Evolutionary conservation across 192 early-diverging fungal genomes (phyloP).

Genomic region (Backusella tarrabulga): DNA sequence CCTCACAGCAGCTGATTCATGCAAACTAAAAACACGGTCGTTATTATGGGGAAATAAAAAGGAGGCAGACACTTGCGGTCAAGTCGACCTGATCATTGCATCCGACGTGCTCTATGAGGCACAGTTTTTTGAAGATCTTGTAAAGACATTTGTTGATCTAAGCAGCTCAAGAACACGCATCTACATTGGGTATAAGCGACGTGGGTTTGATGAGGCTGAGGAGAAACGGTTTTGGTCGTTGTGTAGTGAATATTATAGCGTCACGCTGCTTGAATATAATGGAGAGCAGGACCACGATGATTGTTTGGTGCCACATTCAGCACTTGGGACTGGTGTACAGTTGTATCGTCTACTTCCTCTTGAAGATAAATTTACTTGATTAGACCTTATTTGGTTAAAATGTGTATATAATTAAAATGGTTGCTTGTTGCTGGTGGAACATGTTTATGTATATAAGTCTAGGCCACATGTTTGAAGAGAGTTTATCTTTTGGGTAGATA

Average conservation of each 20-base stretch:
- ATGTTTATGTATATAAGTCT: too few species aligned
- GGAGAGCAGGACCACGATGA: constrained; percentile 5
- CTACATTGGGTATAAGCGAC: constrained; percentile 47
- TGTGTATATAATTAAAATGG: background rate
- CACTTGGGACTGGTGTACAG: constrained; percentile 16
- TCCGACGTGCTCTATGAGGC: constrained; percentile 53
- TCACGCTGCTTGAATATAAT: constrained; percentile 7
- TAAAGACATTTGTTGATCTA: constrained; percentile 38
- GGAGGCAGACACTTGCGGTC: background rate
- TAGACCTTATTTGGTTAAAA: background rate
- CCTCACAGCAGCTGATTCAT: background rate
- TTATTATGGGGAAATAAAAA: constrained; percentile 24
- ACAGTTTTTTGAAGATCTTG: constrained; percentile 26
- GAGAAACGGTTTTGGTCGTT: constrained; percentile 37
- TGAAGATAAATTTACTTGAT: background rate
- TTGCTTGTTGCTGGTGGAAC: too few species aligned
- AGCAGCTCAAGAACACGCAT: constrained; percentile 33
- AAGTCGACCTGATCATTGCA: constrained; percentile 43
- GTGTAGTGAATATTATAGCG: constrained; percentile 21
- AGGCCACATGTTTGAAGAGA: too few species aligned
- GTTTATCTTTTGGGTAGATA: too few species aligned
- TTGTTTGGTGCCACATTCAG: constrained; percentile 7
- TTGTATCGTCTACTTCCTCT: constrained; percentile 16
- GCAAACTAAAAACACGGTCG: constrained; percentile 1
- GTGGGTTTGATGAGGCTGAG: constrained; percentile 25